These are phyloP conservation scores for Vanderwaltozyma tropicalis DNA, from an alignment of 805 yeast species.

Conservation along the genomic window DNA sequence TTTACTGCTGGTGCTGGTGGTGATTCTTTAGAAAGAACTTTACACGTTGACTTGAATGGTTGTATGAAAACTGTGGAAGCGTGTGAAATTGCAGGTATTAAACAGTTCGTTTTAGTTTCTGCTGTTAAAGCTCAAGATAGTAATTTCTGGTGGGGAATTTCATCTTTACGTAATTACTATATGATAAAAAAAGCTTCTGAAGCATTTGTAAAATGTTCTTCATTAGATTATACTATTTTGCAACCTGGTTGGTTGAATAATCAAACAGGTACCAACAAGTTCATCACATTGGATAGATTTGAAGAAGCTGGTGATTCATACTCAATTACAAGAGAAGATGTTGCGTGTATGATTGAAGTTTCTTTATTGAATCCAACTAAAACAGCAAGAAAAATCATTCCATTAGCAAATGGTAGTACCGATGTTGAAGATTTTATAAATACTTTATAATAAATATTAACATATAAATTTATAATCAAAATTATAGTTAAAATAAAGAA, in stretches of 20 bases:
- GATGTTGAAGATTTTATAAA: slow-evolving; percentile 18
- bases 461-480: background rate
- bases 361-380: slow-evolving; percentile 28
- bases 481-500: background rate
- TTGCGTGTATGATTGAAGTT: slow-evolving; percentile 38
- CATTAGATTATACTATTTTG: slow-evolving; percentile 45
- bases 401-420: slow-evolving; percentile 35
- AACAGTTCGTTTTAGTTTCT: slow-evolving; percentile 43
- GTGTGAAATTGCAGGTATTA: slow-evolving; percentile 33
- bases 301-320: slow-evolving; percentile 18
- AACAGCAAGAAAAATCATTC: slow-evolving; percentile 35
- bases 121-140: slow-evolving; percentile 47
- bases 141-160: slow-evolving; percentile 32
- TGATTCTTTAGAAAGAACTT: slow-evolving; percentile 34
- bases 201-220: slow-evolving; percentile 30
- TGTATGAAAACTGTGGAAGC: slow-evolving; percentile 51
- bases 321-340: slow-evolving; percentile 41
- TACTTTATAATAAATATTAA: slow-evolving; percentile 1
- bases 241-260: slow-evolving; percentile 36
- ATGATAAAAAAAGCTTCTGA: slow-evolving; percentile 58
- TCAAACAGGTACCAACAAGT: slow-evolving; percentile 34
- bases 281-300: slow-evolving; percentile 14
- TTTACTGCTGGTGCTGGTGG: slow-evolving; percentile 59
- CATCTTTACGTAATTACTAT: slow-evolving; percentile 38
- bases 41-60: slow-evolving; percentile 52